Percentiles rank a stretch among this genome's conserved stretches.
Conservation (phyloP, 2,329 filamentous ascomycete species). For the Mariannaea sp. region DNA sequence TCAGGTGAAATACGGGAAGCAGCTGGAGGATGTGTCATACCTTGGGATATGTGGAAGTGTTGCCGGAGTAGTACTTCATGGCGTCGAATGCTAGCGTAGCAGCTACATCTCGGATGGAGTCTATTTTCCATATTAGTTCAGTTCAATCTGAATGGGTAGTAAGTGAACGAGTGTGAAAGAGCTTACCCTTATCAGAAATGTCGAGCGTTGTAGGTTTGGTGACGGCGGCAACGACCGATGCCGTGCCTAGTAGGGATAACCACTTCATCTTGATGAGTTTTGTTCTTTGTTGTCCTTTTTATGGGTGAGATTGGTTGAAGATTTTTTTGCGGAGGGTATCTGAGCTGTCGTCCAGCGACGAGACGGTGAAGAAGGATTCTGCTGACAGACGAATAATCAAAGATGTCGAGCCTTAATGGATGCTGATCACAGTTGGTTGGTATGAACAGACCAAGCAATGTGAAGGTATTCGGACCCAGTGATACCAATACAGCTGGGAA, state of each 20-base stretch:
- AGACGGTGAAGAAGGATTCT: too few relatives aligned
- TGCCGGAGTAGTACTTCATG: conserved; percentile 69
- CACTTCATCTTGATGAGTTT: conserved; percentile 15
- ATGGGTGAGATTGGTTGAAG: conserved; percentile 7
- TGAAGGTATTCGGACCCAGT: not conserved
- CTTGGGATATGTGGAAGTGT: conserved; percentile 55
- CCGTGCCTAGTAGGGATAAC: conserved; percentile 8
- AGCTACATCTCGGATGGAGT: conserved; percentile 65
- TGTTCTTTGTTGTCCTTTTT: not conserved
- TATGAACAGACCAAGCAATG: not conserved
- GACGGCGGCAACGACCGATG: conserved; percentile 6
- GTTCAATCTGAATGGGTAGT: too few relatives aligned
- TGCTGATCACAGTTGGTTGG: not conserved
- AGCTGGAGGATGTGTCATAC: conserved; percentile 43
- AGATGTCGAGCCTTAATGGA: too few relatives aligned
- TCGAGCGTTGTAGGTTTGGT: conserved; percentile 20
- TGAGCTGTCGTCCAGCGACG: not conserved
- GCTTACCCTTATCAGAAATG: conserved; percentile 27
- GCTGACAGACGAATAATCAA: too few relatives aligned
- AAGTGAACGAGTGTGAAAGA: not conserved
- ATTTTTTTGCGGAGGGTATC: not conserved
- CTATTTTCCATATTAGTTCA: conserved; percentile 44
- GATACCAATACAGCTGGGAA: not conserved
- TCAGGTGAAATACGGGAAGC: not conserved
- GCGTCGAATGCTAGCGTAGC: conserved; percentile 63